Evolutionary conservation across 441 rosid genomes (phyloP).

Genomic region (Euphorbia corollata): DNA sequence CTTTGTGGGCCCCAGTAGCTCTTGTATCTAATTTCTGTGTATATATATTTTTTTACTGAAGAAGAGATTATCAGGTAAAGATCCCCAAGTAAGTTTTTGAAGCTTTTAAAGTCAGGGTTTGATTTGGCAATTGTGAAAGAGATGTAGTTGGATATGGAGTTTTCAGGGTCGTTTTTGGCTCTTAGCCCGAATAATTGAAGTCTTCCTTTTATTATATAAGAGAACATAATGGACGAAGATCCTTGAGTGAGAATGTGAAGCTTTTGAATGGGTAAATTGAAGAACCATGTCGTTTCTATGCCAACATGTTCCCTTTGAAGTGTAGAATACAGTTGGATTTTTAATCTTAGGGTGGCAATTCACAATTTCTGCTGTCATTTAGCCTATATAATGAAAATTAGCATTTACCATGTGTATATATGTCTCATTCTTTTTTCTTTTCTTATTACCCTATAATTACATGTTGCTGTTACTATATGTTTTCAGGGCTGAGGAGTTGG

Average conservation of each 20-base stretch:
- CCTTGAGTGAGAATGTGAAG: background rate
- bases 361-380: background rate
- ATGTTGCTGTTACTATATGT: conserved; percentile 15
- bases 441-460: conserved; percentile 6
- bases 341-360: conserved; percentile 5
- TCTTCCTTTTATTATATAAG: no score
- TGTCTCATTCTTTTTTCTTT: background rate
- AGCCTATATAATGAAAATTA: background rate
- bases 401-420: background rate
- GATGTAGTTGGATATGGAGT: background rate
- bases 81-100: background rate
- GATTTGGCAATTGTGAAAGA: background rate
- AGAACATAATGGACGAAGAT: background rate
- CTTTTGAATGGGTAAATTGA: background rate
- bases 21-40: background rate
- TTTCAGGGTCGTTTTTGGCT: background rate
- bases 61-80: background rate
- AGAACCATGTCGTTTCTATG: background rate
- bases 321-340: background rate
- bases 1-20: background rate
- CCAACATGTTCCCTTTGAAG: background rate
- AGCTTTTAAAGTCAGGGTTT: background rate
- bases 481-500: conserved; percentile 90
- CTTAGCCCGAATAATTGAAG: background rate
- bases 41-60: background rate